These are phyloP conservation scores for Parsonsia alboflavescens DNA, from an alignment of 257 asterid species.

Conservation along the genomic window DNA sequence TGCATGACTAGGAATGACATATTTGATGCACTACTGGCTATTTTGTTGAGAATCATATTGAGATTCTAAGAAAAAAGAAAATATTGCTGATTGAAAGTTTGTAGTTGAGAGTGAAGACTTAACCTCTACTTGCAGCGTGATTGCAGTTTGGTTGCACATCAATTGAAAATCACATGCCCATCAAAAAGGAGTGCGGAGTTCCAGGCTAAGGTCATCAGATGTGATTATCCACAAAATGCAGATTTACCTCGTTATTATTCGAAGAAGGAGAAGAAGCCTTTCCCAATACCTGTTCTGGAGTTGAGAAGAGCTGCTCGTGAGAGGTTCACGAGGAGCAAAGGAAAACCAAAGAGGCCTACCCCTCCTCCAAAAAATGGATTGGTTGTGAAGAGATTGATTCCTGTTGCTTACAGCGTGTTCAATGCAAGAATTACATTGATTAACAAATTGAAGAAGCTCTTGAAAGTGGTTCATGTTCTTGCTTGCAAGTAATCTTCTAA, in stretches of 20 bases:
- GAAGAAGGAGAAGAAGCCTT: slow-evolving; percentile 85
- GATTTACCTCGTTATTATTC: slow-evolving; percentile 89
- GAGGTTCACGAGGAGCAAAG: slow-evolving; percentile 64
- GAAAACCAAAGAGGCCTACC: slow-evolving; percentile 45
- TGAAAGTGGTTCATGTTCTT: slow-evolving; percentile 75
- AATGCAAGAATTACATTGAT: slow-evolving; percentile 67
- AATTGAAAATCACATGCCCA: slow-evolving; percentile 28
- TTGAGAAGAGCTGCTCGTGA: slow-evolving; percentile 82
- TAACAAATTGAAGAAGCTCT: slow-evolving; percentile 81
- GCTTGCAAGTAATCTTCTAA: slow-evolving; percentile 80
- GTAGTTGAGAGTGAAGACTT: neutral
- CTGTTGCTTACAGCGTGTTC: slow-evolving; percentile 64
- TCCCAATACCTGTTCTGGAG: slow-evolving; percentile 86
- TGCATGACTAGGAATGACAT: neutral
- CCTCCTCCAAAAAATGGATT: slow-evolving; percentile 90
- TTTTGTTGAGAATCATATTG: slow-evolving; percentile 1
- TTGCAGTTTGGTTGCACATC: slow-evolving; percentile 30
- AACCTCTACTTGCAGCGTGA: slow-evolving; percentile 37
- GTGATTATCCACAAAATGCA: slow-evolving; percentile 75
- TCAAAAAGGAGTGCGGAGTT: slow-evolving; percentile 24
- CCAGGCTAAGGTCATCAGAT: slow-evolving; percentile 34
- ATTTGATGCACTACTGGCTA: neutral
- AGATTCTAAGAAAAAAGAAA: neutral
- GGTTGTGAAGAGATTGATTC: slow-evolving; percentile 64
- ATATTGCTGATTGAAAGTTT: slow-evolving; percentile 1